Percentiles rank a stretch among this genome's conserved stretches.
Evolutionary conservation across 1,284 basidiomycete species (phyloP).

Genomic region (Melampsora americana): DNA sequence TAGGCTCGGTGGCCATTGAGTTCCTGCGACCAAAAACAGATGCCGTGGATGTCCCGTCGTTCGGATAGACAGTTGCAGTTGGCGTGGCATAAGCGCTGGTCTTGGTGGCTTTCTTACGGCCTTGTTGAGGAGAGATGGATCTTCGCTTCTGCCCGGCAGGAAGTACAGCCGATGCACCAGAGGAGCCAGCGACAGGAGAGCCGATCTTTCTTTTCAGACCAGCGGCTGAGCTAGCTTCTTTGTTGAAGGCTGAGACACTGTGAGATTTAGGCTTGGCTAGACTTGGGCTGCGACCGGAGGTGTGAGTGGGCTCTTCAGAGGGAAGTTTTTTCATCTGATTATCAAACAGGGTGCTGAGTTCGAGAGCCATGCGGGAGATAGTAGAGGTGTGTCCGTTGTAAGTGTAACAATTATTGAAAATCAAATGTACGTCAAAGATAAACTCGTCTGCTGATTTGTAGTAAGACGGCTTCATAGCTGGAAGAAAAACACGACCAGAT

Average conservation of each 20-base stretch:
- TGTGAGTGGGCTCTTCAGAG: slow-evolving; percentile 60
- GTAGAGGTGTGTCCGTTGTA: slow-evolving; percentile 81
- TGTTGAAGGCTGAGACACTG: slow-evolving; percentile 36
- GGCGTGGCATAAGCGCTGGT: slow-evolving; percentile 57
- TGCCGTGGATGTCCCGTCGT: slow-evolving; percentile 87
- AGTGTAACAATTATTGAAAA: slow-evolving; percentile 80
- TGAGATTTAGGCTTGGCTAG: slow-evolving; percentile 47
- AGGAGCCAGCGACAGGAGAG: slow-evolving; percentile 52
- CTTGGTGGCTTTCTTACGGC: slow-evolving; percentile 53
- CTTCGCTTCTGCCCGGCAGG: slow-evolving; percentile 64
- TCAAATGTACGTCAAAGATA: slow-evolving; percentile 72
- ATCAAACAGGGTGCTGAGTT: slow-evolving; percentile 79
- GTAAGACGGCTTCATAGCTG: slow-evolving; percentile 27
- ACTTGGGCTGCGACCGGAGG: slow-evolving; percentile 13
- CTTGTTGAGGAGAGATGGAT: slow-evolving; percentile 66
- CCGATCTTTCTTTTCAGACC: slow-evolving; percentile 47
- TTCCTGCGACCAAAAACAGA: slow-evolving; percentile 48
- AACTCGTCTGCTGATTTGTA: slow-evolving; percentile 67
- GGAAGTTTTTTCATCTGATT: slow-evolving; percentile 81
- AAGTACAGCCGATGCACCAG: slow-evolving; percentile 51
- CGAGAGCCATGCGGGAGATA: slow-evolving; percentile 73
- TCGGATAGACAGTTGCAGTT: slow-evolving; percentile 70
- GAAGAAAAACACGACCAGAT: neutral
- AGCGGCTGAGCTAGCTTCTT: slow-evolving; percentile 14
- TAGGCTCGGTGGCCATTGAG: slow-evolving; percentile 1